Evolutionary conservation across 164 flowering plant genomes (phyloP).

Genomic region (Malania oleifera): DNA sequence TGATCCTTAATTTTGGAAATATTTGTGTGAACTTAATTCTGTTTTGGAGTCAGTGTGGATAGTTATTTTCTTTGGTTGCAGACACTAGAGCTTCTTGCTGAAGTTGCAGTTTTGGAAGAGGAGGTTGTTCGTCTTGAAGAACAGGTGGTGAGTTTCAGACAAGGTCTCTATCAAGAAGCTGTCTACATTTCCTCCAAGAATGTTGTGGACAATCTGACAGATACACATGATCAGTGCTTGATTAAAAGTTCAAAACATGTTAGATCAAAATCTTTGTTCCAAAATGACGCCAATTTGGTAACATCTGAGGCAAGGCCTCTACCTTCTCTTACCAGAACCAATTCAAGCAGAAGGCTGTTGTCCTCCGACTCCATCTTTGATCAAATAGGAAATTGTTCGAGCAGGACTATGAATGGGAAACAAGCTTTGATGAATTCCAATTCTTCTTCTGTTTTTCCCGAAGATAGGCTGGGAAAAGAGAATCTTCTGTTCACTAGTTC

Average conservation of each 20-base stretch:
- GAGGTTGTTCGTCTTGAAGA: slow-evolving; percentile 67
- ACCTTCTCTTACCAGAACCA: slow-evolving; percentile 30
- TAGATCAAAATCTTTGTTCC: slow-evolving; percentile 29
- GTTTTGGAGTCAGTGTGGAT: not conserved
- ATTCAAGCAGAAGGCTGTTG: slow-evolving; percentile 31
- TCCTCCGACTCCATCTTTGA: slow-evolving; percentile 18
- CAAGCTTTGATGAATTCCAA: slow-evolving; percentile 16
- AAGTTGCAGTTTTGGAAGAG: slow-evolving; percentile 70
- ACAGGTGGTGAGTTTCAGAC: slow-evolving; percentile 48
- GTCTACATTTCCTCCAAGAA: slow-evolving; percentile 33
- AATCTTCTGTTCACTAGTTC: slow-evolving; percentile 25
- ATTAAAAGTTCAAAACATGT: slow-evolving; percentile 22
- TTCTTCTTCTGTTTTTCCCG: slow-evolving; percentile 5
- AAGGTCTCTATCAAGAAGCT: slow-evolving; percentile 62
- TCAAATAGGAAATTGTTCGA: slow-evolving; percentile 14
- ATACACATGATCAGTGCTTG: slow-evolving; percentile 11
- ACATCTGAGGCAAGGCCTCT: slow-evolving; percentile 19
- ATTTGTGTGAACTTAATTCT: not conserved
- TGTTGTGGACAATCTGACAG: slow-evolving; percentile 20
- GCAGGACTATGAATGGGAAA: slow-evolving; percentile 21
- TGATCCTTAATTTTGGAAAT: not conserved
- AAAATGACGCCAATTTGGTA: slow-evolving; percentile 24
- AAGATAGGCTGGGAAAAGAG: slow-evolving; percentile 37
- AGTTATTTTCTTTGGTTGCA: slow-evolving; percentile 14
- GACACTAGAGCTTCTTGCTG: slow-evolving; percentile 70